Conservation (phyloP, 345 rosid genomes). For the Iberis pinnata region DNA sequence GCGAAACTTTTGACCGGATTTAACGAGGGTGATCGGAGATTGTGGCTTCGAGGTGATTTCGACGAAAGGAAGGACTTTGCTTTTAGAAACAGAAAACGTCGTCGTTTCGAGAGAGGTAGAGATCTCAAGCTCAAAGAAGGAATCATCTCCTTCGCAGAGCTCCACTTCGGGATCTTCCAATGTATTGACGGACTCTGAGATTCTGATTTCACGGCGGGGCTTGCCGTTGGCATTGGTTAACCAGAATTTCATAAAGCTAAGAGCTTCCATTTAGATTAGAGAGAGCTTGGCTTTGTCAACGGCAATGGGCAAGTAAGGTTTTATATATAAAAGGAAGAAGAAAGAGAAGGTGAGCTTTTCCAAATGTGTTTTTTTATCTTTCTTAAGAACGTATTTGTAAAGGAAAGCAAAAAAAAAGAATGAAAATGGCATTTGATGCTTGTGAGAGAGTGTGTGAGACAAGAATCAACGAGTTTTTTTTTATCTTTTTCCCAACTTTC, state of each 20-base stretch:
- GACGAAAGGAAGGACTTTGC: slow-evolving; percentile 59
- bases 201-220: slow-evolving; percentile 30
- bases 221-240: slow-evolving; percentile 28
- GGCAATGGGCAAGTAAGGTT: slow-evolving; percentile 7
- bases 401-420: background rate
- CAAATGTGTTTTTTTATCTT: slow-evolving; percentile 35
- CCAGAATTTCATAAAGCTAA: slow-evolving; percentile 55
- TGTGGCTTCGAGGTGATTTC: slow-evolving; percentile 49
- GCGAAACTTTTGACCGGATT: slow-evolving; percentile 56
- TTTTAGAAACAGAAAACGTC: slow-evolving; percentile 39
- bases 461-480: background rate
- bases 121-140: slow-evolving; percentile 80
- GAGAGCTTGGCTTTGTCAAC: slow-evolving; percentile 26
- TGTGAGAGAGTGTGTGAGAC: background rate
- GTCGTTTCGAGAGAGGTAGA: slow-evolving; percentile 36
- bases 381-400: background rate
- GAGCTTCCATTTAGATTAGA: slow-evolving; percentile 53
- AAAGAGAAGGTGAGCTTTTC: slow-evolving; percentile 33
- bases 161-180: slow-evolving; percentile 29
- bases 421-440: no score
- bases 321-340: slow-evolving; percentile 15
- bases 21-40: slow-evolving; percentile 52
- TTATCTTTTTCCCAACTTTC: background rate
- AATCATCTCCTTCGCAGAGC: slow-evolving; percentile 66
- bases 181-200: slow-evolving; percentile 19